phyloP scores from a whole-genome alignment of 495 filamentous ascomycete genomes.

The Daldinia childiae region DNA sequence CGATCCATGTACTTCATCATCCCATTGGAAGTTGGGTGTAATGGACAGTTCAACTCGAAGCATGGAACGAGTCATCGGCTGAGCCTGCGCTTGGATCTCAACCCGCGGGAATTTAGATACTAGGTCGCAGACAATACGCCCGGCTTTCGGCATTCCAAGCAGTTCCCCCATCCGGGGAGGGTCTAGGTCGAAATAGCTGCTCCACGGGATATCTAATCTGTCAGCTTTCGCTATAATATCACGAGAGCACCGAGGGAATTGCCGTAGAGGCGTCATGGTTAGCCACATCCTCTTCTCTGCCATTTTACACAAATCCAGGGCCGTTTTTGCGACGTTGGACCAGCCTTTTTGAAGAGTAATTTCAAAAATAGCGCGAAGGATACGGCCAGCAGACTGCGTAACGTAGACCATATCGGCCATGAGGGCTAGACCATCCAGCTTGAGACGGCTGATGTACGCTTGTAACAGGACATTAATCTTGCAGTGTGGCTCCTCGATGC shows the following conservation, averaged over 20 bases:
- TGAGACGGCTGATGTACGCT: constrained; percentile 94
- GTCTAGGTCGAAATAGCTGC: constrained; percentile 93
- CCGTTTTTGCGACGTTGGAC: constrained; percentile 91
- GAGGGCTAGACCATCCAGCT: constrained; percentile 90
- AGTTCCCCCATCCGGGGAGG: constrained; percentile 97
- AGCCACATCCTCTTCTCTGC: constrained; percentile 99
- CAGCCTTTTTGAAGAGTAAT: constrained; percentile 96
- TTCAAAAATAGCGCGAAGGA: constrained; percentile 94
- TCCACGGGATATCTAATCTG: constrained; percentile 93
- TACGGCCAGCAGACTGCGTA: constrained; percentile 96
- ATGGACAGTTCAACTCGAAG: constrained; percentile 94
- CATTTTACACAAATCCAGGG: constrained; percentile 97
- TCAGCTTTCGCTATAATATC: constrained; percentile 94
- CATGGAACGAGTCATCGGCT: constrained; percentile 95
- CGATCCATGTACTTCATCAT: constrained; percentile 83
- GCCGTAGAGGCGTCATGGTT: constrained; percentile 93
- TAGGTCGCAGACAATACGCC: constrained; percentile 82
- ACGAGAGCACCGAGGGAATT: constrained; percentile 81
- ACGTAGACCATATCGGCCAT: constrained; percentile 99
- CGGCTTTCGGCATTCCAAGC: constrained; percentile 89
- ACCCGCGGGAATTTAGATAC: constrained; percentile 93
- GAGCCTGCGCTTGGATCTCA: constrained; percentile 89
- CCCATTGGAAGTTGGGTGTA: constrained; percentile 96
- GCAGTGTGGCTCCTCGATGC: constrained; percentile 93
- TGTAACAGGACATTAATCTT: constrained; percentile 99